Base-by-base conservation (phyloP, 768 basidiomycete species). In the Hydnum rufescens region DNA sequence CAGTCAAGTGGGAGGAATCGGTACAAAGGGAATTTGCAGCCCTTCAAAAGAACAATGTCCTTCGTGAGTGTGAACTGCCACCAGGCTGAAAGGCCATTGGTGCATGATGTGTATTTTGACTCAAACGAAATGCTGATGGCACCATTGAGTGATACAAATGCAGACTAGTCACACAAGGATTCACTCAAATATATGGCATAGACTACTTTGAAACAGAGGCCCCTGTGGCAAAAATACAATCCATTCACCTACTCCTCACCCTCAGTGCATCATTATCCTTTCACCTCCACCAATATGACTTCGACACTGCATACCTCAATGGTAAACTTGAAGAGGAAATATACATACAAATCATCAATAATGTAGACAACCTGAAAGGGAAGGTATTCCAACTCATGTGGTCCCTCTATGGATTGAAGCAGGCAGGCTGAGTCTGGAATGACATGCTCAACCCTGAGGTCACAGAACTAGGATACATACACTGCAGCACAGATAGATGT, bases 151-250 rank as follows among this genome's bases (percentile, higher is more conserved):
- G 62, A 13, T 63, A 62, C 55, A 73, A 73, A 55, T 67, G 65
- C 0, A 60, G 65, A 0, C 63, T 67, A 25, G 68, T 75, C 0
- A 65, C 69, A 25, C 64, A 67, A 51, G 71, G 74, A 0, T 70
- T 62, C 57, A 57, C 68, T 23, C 70, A 71, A 50, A 57, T 67
- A 0, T 66, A 60, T 26, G 71, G 73, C 13, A 43, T 61, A 8
- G 61, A 65, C 48, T 65, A 57, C 52, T 51, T 42, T 5, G 56
- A 65, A 25, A 60, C 58, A 13, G 61, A 54, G 54, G 25, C 61
- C 30, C 62, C 61, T 3, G 57, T 63, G 18, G n/a, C n/a, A n/a
- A n/a, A n/a, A n/a, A n/a, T n/a, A n/a, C n/a, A n/a, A n/a, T n/a
- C n/a, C n/a, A n/a, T n/a, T n/a, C n/a, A n/a, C n/a, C n/a, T n/a